phyloP scores from a whole-genome alignment of 345 rosid genomes.

The Citrus sp. region DNA sequence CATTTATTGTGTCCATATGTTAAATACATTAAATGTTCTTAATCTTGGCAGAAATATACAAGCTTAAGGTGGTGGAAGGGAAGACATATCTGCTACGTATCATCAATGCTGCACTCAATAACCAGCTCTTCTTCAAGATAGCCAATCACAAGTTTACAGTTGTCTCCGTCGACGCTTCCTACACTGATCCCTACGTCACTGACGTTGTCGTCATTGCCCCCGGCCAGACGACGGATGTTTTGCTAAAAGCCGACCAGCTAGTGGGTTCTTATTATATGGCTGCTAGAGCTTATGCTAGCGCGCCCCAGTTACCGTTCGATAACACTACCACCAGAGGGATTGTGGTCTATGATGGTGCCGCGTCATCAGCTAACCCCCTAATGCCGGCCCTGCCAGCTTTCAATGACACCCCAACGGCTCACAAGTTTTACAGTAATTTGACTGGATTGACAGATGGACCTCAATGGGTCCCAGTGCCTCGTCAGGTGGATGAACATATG shows the following conservation, averaged over 20 bases:
- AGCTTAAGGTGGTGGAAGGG: slow-evolving; percentile 53
- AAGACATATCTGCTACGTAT: slow-evolving; percentile 74
- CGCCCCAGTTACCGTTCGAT: slow-evolving; percentile 22
- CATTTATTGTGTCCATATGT: no score
- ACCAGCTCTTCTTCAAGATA: slow-evolving; percentile 71
- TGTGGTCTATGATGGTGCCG: slow-evolving; percentile 38
- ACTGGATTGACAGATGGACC: slow-evolving; percentile 45
- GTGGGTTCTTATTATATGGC: slow-evolving; percentile 77
- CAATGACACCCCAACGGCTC: slow-evolving; percentile 70
- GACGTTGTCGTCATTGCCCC: slow-evolving; percentile 63
- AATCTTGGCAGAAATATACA: slow-evolving; percentile 43
- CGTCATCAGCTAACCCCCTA: slow-evolving; percentile 10
- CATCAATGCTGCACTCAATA: slow-evolving; percentile 90
- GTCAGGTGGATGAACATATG: slow-evolving; percentile 64
- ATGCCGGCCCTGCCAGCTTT: slow-evolving; percentile 71
- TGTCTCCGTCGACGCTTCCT: slow-evolving; percentile 69
- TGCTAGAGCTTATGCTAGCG: slow-evolving; percentile 57
- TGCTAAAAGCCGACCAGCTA: slow-evolving; percentile 57
- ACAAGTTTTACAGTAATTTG: slow-evolving; percentile 52
- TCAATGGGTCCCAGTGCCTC: slow-evolving; percentile 67
- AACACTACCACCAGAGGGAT: slow-evolving; percentile 73
- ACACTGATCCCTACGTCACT: slow-evolving; percentile 64
- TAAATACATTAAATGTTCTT: no score
- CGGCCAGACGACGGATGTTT: slow-evolving; percentile 72
- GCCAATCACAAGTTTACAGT: slow-evolving; percentile 84